Evolutionary conservation across 2,329 filamentous ascomycete species (phyloP), one percentile per base, ranked within the genome.

Genomic region (Cadophora gregata): DNA sequence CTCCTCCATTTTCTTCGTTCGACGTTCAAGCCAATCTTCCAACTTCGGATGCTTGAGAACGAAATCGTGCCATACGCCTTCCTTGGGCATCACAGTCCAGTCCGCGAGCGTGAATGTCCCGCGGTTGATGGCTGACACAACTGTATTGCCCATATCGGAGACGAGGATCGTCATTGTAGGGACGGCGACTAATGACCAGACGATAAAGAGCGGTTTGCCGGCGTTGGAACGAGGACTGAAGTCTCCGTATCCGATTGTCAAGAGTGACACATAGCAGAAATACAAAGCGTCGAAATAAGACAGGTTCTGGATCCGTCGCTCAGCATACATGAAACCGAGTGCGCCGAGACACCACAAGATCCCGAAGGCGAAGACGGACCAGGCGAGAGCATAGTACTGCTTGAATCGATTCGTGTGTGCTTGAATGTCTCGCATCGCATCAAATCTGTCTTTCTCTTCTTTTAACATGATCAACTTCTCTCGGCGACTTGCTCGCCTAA

Each of bases 201-300:
- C 81, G 5, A 92, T 84, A 74, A 92, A 92, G 75, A 92, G 90
- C 0, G 88, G 86, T 56, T 89, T 85, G 4, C 88, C 88, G 0
- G 87, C 83, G 72, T 91, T 91, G 7, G 84, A 86, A 67, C 84
- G 84, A 0, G 90, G 89, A 9, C 84, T 82, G 24, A 90, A 79
- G 71, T 92, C 89, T 7, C 89, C 89, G 70, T 91, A 91, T 1
- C 90, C 90, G 53, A 92, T 89, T 0, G 90, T 91, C 10, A 92
- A 75, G 0, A 92, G 83, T 1, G 85, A 86, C 24, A 89, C 84
- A 72, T 90, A 92, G 75, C 87, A 89, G 76, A 92, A 91, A 76
- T 92, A 92, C 8, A 92, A 77, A 0, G 86, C 81, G 70, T 90
- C 78, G 71, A 91, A 91, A 72, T 92, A 92, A 3, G 78, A 82